These are phyloP conservation scores for Fusarium chaquense DNA, from an alignment of 2,329 filamentous ascomycete species.

Conservation along the genomic window DNA sequence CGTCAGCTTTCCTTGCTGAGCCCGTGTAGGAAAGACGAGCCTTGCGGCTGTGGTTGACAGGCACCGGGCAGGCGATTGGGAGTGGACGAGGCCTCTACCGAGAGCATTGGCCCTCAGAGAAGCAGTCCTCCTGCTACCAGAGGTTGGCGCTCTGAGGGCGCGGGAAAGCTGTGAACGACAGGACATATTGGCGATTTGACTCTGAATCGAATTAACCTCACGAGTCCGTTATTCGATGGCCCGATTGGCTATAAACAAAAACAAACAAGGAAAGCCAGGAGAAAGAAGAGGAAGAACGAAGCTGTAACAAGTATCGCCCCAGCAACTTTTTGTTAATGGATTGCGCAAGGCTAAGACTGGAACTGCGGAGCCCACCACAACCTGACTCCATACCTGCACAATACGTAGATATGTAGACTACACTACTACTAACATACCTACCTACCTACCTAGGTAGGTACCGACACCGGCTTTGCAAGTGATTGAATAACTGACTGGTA, in stretches of 20 bases:
- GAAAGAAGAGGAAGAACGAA: conserved; percentile 4
- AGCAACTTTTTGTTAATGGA: conserved; percentile 30
- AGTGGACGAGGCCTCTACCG: conserved; percentile 13
- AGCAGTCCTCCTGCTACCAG: conserved; percentile 29
- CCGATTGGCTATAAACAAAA: conserved; percentile 6
- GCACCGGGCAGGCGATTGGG: conserved; percentile 37
- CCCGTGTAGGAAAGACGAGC: conserved; percentile 44
- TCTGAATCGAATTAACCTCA: conserved; percentile 25
- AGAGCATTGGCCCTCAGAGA: conserved; percentile 23
- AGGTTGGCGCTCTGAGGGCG: conserved; percentile 42
- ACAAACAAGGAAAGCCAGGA: neutral
- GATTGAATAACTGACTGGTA: neutral
- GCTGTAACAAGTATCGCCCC: conserved; percentile 15
- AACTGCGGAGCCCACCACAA: conserved; percentile 32
- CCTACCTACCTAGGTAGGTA: too few relatives aligned
- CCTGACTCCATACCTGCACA: neutral
- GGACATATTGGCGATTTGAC: conserved; percentile 36
- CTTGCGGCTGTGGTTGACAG: conserved; percentile 50
- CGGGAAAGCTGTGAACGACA: conserved; percentile 46
- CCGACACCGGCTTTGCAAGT: conserved; percentile 16
- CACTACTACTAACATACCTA: too few relatives aligned
- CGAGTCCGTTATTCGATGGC: neutral
- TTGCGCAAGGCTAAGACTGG: conserved; percentile 28
- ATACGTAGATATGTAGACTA: neutral
- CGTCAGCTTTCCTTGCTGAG: conserved; percentile 72